These are phyloP conservation scores for Curvularia hawaiiensis DNA, from an alignment of 2,329 filamentous ascomycete genomes.

Conservation along the genomic window DNA sequence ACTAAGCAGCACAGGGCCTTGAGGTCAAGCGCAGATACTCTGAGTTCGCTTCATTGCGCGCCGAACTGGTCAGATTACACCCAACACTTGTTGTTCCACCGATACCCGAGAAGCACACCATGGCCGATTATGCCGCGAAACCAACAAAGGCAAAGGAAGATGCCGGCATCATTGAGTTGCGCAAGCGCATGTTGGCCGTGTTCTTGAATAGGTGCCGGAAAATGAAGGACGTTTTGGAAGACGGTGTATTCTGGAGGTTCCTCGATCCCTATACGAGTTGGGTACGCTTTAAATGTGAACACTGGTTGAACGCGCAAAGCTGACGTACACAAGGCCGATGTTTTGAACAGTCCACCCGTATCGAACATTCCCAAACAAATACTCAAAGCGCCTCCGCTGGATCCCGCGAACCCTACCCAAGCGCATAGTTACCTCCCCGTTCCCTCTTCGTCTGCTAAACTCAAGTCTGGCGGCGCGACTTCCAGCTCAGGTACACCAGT, in stretches of 20 bases:
- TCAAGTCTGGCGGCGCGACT: constrained; percentile 63
- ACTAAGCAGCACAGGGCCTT: constrained; percentile 69
- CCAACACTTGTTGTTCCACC: constrained; percentile 95
- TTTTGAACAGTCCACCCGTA: constrained; percentile 90
- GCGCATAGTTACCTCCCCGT: constrained; percentile 89
- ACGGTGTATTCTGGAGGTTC: constrained; percentile 98
- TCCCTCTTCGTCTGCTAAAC: constrained; percentile 82
- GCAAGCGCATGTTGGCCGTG: constrained; percentile 95
- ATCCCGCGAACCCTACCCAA: constrained; percentile 88
- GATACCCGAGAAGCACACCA: constrained; percentile 98
- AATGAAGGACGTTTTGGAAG: constrained; percentile 90
- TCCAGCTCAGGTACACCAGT: constrained; percentile 58
- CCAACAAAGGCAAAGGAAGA: constrained; percentile 98
- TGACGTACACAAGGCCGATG: constrained; percentile 72
- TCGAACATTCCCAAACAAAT: constrained; percentile 92
- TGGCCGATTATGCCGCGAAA: constrained; percentile 98
- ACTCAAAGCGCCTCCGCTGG: constrained; percentile 91
- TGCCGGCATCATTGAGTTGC: constrained; percentile 91
- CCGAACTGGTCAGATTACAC: constrained; percentile 87
- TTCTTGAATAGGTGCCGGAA: constrained; percentile 91
- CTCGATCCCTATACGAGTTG: constrained; percentile 98
- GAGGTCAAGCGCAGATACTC: constrained; percentile 96
- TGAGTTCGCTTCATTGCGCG: constrained; percentile 89
- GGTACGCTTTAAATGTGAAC: constrained; percentile 60
- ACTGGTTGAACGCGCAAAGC: neutral